Evolutionary conservation across 768 basidiomycete species (phyloP).

Genomic region (Coprinopsis sp.): DNA sequence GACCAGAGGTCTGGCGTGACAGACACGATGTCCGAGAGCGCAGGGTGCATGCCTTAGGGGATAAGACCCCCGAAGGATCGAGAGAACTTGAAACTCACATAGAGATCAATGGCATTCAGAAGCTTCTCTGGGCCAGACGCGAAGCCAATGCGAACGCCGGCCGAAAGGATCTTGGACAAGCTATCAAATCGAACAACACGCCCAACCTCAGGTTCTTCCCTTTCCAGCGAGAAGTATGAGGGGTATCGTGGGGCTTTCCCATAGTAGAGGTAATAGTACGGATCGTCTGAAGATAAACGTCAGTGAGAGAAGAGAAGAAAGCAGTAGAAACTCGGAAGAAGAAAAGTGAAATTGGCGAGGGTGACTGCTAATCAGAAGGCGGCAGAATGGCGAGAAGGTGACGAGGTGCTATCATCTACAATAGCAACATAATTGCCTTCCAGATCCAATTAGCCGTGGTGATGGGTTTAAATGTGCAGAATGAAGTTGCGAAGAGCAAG

Average conservation of each 20-base stretch:
- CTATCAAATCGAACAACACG: slow-evolving; percentile 87
- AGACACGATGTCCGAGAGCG: too few species aligned
- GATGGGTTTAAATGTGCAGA: too few species aligned
- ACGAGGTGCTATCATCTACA: neutral
- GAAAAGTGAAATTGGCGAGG: neutral
- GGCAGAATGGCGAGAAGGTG: neutral
- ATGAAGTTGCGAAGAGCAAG: neutral
- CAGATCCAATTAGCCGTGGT: too few species aligned
- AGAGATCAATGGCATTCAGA: slow-evolving; percentile 62
- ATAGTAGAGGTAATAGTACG: slow-evolving; percentile 76
- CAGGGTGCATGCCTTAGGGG: too few species aligned
- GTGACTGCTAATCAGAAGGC: neutral
- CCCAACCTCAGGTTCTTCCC: slow-evolving; percentile 59
- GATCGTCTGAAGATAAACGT: slow-evolving; percentile 59
- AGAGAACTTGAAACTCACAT: too few species aligned
- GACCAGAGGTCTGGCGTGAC: too few species aligned
- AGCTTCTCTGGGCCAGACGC: slow-evolving; percentile 69
- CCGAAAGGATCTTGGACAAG: slow-evolving; percentile 76
- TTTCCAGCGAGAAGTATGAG: slow-evolving; percentile 81
- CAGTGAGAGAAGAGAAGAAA: neutral
- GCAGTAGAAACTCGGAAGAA: slow-evolving; percentile 4
- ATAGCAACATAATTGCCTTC: neutral
- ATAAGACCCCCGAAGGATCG: too few species aligned
- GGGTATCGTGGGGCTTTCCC: slow-evolving; percentile 57
- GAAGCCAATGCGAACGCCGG: slow-evolving; percentile 79